Evolutionary conservation across 2,329 filamentous ascomycete genomes (phyloP), one percentile per base, ranked within the genome.

Genomic region (Aureobasidium sp.): DNA sequence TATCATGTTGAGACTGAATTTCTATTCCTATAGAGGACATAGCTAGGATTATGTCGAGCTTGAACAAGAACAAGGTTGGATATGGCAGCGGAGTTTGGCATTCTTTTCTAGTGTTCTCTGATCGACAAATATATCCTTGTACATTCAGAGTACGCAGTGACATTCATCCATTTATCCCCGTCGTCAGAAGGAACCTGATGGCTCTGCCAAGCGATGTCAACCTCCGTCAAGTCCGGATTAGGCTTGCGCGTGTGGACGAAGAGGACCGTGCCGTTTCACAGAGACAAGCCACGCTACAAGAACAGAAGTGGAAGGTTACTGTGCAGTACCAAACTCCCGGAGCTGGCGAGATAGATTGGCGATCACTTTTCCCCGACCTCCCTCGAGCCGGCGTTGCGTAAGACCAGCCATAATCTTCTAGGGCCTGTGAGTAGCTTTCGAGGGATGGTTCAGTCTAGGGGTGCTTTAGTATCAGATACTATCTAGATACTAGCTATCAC

Each of bases 231-330:
- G 22, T 57, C 29, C 53, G 27, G 36, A 44, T 57, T 45, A n/a
- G 53, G 53, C 39, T 44, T 57, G 53, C 2, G 51, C 51, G 29
- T 29, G 25, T 25, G 41, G 29, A 44, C 25, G n/a, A 45, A 34
- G 29, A n/a, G 55, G 55, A 48, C 31, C 53, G 53, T 57, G 53
- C 53, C 41, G 53, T 57, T 45, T 57, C 53, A 45, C 17, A 39
- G 6, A 31, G 22, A 34, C 22, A 48, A 58, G 55, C 55, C 55
- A 58, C 55, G 55, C 27, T 58, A 58, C 55, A 48, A 51, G 55
- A 58, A 42, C 55, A 37, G 55, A 57, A 20, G 12, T 45, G 39
- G 39, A 45, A 57, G 53, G 39, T 57, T 45, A 57, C 22, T 55
- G 31, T 41, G 37, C 36, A 55, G 51, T 55, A 55, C 51, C 53